Evolutionary conservation across 306 rosid species (phyloP).

Genomic region (Delonix regia): DNA sequence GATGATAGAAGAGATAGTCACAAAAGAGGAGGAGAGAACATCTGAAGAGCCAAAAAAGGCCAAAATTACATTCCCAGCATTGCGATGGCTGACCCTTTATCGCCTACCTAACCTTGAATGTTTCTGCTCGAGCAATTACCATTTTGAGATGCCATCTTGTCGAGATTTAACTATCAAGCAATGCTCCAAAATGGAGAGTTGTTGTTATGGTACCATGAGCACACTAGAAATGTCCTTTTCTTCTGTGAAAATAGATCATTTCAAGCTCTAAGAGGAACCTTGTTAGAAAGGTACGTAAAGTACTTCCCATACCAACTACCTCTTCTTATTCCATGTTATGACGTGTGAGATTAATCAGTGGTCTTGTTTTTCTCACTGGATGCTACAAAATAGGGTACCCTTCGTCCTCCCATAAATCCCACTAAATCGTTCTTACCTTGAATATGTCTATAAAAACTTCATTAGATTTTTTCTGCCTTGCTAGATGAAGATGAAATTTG

Average conservation of each 20-base stretch:
- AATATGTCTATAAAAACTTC: neutral
- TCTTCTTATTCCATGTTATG: neutral
- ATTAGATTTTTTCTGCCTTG: neutral
- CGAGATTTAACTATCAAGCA: constrained; percentile 16
- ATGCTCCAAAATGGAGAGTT: constrained; percentile 35
- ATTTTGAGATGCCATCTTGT: constrained; percentile 26
- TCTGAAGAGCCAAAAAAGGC: neutral
- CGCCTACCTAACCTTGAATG: constrained; percentile 23
- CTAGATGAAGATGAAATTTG: neutral
- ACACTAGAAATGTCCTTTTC: neutral
- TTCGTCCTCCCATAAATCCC: neutral
- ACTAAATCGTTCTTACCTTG: neutral
- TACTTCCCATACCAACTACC: neutral
- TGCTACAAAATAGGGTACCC: neutral
- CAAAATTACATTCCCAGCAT: constrained; percentile 22
- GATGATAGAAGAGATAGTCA: constrained; percentile 26
- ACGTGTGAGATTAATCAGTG: neutral
- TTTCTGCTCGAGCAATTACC: constrained; percentile 19
- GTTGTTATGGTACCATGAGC: constrained; percentile 23
- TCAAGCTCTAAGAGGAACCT: neutral
- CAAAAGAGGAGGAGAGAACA: neutral
- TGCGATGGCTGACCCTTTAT: constrained; percentile 26
- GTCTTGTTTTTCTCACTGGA: neutral
- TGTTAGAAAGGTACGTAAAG: neutral
- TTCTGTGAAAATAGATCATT: neutral